Base-by-base conservation (phyloP, 129 eudicot species). In the Cynara cardunculus region DNA sequence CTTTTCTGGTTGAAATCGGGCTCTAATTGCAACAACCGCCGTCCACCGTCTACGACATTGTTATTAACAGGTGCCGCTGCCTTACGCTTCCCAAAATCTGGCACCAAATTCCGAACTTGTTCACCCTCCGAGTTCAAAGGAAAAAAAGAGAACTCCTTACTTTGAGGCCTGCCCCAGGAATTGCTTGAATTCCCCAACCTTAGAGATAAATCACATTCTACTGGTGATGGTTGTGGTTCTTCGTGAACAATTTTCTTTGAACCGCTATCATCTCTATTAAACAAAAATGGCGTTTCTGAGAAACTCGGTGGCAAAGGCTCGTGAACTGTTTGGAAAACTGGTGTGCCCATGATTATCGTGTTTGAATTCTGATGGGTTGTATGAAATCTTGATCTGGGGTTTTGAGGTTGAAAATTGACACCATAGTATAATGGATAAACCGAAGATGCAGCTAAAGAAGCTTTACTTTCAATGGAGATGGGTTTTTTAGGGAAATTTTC, bases 401-500 rank as follows among this genome's bases (percentile, higher is more conserved):
- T 72, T 69, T 76, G 75, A 16, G 90, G 84, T 37, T 82, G 89
- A 72, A 87, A 84, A 44, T 83, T 85, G 72, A 69, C 77, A 56
- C 93, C 93, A 74, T 87, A 86, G 81, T 88, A 90, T 90, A 88
- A 84, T 21, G 98, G 93, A 79, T 89, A 88, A n/a, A 88, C 85
- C 16, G 84, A 73, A 66, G 80, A 10, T n/a, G 75, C 6, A 67
- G 73, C 39, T 24, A 66, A 7, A 39, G 85, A 37, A 27, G 83
- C 16, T 81, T 81, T 83, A 70, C 53, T 41, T 13, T 89, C 88
- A 53, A 24, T 7, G 0, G 84, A 59, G 18, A 85, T 1, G 16
- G 49, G 14, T 56, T 80, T 76, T 59, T 41, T 56, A 53, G 80
- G 80, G 59, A 81, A 31, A 32, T 76, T 89, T 39, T 78, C 83